Evolutionary conservation across 2,329 filamentous ascomycete species (phyloP).

Genomic region (Ilyonectria destructans): DNA sequence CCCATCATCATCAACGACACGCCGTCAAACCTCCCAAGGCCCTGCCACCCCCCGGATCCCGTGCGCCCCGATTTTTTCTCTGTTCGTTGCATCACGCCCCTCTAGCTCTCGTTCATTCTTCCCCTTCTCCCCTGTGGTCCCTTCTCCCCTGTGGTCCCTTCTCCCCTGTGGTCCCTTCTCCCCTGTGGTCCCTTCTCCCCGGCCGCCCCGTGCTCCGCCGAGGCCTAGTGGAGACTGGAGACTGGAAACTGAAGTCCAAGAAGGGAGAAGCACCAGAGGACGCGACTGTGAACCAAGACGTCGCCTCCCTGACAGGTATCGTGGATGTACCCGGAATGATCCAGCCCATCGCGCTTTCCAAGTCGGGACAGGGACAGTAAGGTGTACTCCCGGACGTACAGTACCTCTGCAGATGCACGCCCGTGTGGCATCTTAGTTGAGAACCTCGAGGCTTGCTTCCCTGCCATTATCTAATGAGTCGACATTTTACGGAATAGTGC

Average conservation of each 20-base stretch:
- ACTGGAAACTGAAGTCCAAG: conserved; percentile 14
- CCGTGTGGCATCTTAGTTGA: conserved; percentile 26
- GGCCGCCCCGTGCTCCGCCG: conserved; percentile 42
- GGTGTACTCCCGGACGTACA: conserved; percentile 8
- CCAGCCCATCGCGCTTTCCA: conserved; percentile 14
- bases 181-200: conserved; percentile 1
- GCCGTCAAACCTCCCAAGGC: background rate
- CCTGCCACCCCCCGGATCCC: conserved; percentile 3
- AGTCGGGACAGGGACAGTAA: conserved; percentile 14
- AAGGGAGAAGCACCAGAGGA: conserved; percentile 14
- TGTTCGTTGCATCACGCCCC: conserved; percentile 13
- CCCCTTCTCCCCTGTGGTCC: background rate
- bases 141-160: background rate
- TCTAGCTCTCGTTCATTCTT: conserved; percentile 19
- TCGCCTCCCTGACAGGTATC: conserved; percentile 28
- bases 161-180: conserved; percentile 6
- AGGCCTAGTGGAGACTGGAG: conserved; percentile 7
- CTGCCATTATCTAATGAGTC: conserved; percentile 33
- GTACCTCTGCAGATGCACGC: conserved; percentile 12
- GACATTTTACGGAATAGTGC: conserved; percentile 33
- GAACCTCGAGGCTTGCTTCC: conserved; percentile 25
- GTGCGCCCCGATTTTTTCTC: conserved; percentile 13
- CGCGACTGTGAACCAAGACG: conserved; percentile 17
- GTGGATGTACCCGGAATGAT: conserved; percentile 30
- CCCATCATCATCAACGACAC: conserved; percentile 18